These are phyloP conservation scores for Saxispiralis lemnorum DNA, from an alignment of 495 filamentous ascomycete species.

Conservation along the genomic window DNA sequence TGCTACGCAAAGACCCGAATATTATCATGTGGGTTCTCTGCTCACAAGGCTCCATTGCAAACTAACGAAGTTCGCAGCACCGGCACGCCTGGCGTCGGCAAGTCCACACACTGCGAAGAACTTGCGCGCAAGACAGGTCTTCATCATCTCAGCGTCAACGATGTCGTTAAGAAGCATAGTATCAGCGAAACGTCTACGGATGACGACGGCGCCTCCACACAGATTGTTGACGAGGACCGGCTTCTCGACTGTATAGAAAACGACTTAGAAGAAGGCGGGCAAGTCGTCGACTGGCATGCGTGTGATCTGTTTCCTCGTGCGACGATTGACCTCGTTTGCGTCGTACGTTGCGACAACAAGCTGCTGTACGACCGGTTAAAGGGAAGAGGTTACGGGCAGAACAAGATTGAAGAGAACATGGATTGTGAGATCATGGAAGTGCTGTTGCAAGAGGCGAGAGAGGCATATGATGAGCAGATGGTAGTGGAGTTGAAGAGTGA, in stretches of 20 bases:
- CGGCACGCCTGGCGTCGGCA: slow-evolving; percentile 88
- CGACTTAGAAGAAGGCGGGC: slow-evolving; percentile 60
- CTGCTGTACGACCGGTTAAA: slow-evolving; percentile 72
- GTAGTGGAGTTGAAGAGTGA: slow-evolving; percentile 83
- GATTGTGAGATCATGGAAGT: slow-evolving; percentile 97
- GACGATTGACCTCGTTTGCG: slow-evolving; percentile 91
- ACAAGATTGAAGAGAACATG: slow-evolving; percentile 87
- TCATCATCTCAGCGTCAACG: slow-evolving; percentile 73
- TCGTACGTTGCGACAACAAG: slow-evolving; percentile 61
- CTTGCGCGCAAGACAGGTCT: slow-evolving; percentile 58
- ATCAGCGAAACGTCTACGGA: slow-evolving; percentile 10
- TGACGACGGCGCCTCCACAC: slow-evolving; percentile 55
- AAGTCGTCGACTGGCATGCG: slow-evolving; percentile 94
- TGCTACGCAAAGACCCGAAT: slow-evolving; percentile 51
- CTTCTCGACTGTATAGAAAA: slow-evolving; percentile 78
- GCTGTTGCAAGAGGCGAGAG: slow-evolving; percentile 72
- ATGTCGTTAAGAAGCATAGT: slow-evolving; percentile 66
- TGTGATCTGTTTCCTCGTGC: slow-evolving; percentile 88
- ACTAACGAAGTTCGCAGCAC: slow-evolving; percentile 27
- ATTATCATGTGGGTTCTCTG: slow-evolving; percentile 44
- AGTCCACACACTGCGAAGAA: slow-evolving; percentile 71
- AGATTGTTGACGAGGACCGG: slow-evolving; percentile 93
- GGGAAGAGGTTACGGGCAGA: slow-evolving; percentile 57
- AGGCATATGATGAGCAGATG: slow-evolving; percentile 71
- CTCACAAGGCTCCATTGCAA: neutral